phyloP scores from a whole-genome alignment of 148 eudicot species.

The Hydrangea macrophylla region DNA sequence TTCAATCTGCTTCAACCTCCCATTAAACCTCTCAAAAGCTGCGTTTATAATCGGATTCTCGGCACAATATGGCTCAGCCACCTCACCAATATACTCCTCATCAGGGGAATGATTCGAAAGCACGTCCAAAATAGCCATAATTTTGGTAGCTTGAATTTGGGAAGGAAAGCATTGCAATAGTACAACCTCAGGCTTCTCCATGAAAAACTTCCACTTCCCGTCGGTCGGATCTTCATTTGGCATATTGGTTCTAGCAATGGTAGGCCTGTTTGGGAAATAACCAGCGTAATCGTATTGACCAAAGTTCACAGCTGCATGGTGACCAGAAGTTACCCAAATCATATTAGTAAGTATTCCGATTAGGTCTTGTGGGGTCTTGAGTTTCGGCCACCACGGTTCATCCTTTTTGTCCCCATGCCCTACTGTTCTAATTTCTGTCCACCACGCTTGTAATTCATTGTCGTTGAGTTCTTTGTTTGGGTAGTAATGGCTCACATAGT shows the following conservation, averaged over 20 bases:
- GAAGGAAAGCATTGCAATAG: too few species aligned
- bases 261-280: conserved; percentile 59
- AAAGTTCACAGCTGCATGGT: conserved; percentile 77
- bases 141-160: too few species aligned
- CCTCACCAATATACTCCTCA: too few species aligned
- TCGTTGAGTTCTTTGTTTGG: conserved; percentile 31
- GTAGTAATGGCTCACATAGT: conserved; percentile 53
- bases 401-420: conserved; percentile 67
- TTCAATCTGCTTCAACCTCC: too few species aligned
- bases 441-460: conserved; percentile 57
- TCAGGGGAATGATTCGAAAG: too few species aligned
- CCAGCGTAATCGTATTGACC: conserved; percentile 59
- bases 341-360: conserved; percentile 42
- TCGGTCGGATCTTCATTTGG: too few species aligned
- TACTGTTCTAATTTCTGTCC: conserved; percentile 48
- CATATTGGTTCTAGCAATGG: conserved; percentile 43
- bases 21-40: too few species aligned
- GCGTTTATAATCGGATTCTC: too few species aligned
- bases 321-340: conserved; percentile 64
- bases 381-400: conserved; percentile 66
- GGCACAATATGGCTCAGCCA: too few species aligned
- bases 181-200: too few species aligned
- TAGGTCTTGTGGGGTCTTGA: conserved; percentile 35
- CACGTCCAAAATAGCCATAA: too few species aligned
- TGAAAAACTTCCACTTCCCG: too few species aligned